Evolutionary conservation across 805 yeast species (phyloP).

Genomic region (Komagataella kurtzmanii): DNA sequence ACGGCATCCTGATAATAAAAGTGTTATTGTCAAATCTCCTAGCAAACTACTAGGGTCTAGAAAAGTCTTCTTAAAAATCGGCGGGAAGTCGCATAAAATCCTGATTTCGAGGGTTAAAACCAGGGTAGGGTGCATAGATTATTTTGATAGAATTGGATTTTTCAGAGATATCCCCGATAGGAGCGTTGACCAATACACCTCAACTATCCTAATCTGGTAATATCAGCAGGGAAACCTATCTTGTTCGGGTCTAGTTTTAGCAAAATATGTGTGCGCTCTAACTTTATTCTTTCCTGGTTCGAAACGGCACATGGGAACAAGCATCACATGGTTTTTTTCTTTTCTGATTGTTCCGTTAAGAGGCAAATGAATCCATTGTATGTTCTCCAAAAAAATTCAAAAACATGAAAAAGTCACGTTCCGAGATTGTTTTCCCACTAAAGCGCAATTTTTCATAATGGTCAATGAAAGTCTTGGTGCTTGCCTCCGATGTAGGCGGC

Average conservation of each 20-base stretch:
- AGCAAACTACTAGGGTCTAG: background rate
- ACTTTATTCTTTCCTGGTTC: background rate
- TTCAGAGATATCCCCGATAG: background rate
- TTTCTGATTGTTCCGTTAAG: background rate
- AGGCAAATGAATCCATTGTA: background rate
- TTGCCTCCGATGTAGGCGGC: background rate
- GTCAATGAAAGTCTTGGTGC: constrained; percentile 22
- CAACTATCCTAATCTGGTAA: constrained; percentile 5
- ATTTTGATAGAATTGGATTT: background rate
- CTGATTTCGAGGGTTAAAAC: background rate
- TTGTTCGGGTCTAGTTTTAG: background rate
- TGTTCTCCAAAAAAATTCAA: constrained; percentile 24
- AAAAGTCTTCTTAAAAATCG: background rate
- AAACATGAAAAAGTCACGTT: constrained; percentile 45
- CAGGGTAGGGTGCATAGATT: background rate
- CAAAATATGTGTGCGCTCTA: background rate
- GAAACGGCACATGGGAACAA: background rate
- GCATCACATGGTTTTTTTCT: background rate
- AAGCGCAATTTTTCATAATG: constrained; percentile 59
- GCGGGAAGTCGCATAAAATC: background rate
- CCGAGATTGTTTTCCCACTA: constrained; percentile 45
- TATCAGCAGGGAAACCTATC: background rate
- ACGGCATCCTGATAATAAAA: background rate
- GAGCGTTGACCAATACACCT: background rate
- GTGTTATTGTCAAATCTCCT: background rate